Base-by-base conservation (phyloP, 1,284 basidiomycete genomes). In the Cystobasidium pallidum region DNA sequence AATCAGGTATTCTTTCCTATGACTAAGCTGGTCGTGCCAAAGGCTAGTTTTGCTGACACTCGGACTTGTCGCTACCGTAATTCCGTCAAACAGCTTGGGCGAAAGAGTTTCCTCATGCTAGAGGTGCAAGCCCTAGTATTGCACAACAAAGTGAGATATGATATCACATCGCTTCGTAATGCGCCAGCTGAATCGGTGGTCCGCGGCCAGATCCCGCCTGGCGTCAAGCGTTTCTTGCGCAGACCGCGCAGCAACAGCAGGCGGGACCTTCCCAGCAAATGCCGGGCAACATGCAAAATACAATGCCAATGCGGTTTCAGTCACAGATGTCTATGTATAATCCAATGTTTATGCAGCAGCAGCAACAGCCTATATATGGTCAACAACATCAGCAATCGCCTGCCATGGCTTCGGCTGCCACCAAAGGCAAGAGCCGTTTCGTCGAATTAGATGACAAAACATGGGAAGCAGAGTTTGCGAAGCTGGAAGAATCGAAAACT, bases 391-490 rank as follows among this genome's bases (percentile, higher is more conserved):
- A 58, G 8, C 24, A 28, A 15, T 43, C 24, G 26, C 49, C 68
- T n/a, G 47, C 21, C 4, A 51, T 26, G 6, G 34, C 68, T 30
- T 58, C 52, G 30, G 36, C 70, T 4, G 36, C 45, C 24, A n/a
- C 19, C 43, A 77, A 78, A 51, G 76, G 76, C 39, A 78, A 77
- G 49, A 75, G 70, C 4, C 73, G 77, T 19, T 75, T 80, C 26
- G 77, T 80, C 62, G 79, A 80, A 65, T 75, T 80, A 26, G 79
- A 80, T 17, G 73, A 76, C 41, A 75, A 76, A 3, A 89, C 89
- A 79, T 95, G 92, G 92, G 94, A 95, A 80, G 87, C 88, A 8
- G 89, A 94, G 80, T 92, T 94, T 78, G 90, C 90, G 72, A 88
- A 91, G 77, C 82, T 91, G 3, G 84, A 54, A 15, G 41, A 64